These are phyloP conservation scores for Staphylotrichum tortipilum DNA, from an alignment of 495 filamentous ascomycete species.

Conservation along the genomic window DNA sequence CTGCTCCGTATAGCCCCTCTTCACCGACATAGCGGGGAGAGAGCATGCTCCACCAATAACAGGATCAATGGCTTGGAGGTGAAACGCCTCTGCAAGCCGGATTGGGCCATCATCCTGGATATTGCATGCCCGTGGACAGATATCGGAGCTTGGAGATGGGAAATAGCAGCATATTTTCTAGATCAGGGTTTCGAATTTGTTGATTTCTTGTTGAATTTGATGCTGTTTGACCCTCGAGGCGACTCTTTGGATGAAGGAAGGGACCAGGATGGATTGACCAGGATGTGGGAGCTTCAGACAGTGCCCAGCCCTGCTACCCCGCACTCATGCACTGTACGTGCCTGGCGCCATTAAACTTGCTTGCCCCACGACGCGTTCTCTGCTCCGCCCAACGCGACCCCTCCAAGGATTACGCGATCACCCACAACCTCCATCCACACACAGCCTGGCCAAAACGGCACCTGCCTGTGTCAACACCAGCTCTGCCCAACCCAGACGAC, in stretches of 20 bases:
- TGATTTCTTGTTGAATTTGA: too few relatives aligned
- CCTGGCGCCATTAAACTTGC: slow-evolving; percentile 18
- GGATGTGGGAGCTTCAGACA: not conserved
- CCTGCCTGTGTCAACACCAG: not conserved
- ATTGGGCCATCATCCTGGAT: not conserved
- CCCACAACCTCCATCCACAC: not conserved
- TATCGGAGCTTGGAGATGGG: too few relatives aligned
- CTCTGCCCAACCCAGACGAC: not conserved
- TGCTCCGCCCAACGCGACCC: slow-evolving; percentile 8
- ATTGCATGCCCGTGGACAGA: too few relatives aligned
- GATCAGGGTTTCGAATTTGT: too few relatives aligned
- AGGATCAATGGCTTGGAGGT: not conserved
- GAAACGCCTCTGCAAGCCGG: not conserved
- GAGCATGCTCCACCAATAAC: slow-evolving; percentile 4
- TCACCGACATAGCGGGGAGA: slow-evolving; percentile 19
- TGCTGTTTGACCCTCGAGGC: too few relatives aligned
- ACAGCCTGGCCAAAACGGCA: not conserved
- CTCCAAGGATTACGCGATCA: slow-evolving; percentile 5
- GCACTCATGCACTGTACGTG: slow-evolving; percentile 7
- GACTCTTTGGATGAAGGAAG: too few relatives aligned
- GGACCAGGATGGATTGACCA: too few relatives aligned
- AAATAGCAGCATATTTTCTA: too few relatives aligned
- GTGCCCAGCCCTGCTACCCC: not conserved
- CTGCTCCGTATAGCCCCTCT: too few relatives aligned
- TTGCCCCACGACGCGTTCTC: slow-evolving; percentile 22